Conservation (phyloP, 805 yeast genomes). For the Pichia heedii region DNA sequence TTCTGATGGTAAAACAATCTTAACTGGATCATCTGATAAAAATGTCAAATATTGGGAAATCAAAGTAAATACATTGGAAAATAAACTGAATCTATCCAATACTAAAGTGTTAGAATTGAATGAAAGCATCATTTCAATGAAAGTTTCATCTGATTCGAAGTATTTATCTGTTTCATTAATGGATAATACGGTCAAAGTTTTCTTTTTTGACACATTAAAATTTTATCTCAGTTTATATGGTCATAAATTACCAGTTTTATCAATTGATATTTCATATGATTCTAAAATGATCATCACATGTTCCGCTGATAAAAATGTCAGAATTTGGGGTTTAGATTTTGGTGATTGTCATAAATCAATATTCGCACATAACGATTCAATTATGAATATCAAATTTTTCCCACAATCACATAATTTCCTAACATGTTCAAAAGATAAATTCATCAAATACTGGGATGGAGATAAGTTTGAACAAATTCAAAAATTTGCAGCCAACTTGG, state of each 20-base stretch:
- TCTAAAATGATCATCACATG: constrained; percentile 83
- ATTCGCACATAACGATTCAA: constrained; percentile 94
- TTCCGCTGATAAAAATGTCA: constrained; percentile 94
- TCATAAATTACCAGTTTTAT: constrained; percentile 89
- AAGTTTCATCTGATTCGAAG: constrained; percentile 70
- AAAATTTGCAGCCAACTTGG: constrained; percentile 75
- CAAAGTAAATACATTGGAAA: constrained; percentile 51
- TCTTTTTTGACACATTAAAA: constrained; percentile 78
- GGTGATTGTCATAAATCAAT: constrained; percentile 98
- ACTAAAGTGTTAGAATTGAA: constrained; percentile 73
- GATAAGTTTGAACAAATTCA: constrained; percentile 93
- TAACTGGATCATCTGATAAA: constrained; percentile 94
- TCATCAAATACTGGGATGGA: constrained; percentile 97
- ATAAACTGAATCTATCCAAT: constrained; percentile 55
- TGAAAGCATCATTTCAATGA: constrained; percentile 78
- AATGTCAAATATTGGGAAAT: constrained; percentile 85
- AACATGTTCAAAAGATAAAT: constrained; percentile 81
- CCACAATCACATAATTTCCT: constrained; percentile 86
- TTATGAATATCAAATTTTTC: constrained; percentile 78
- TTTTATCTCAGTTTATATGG: constrained; percentile 87
- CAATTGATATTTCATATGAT: constrained; percentile 85
- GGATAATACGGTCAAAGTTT: constrained; percentile 93
- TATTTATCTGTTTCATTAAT: constrained; percentile 75
- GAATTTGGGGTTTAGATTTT: constrained; percentile 97
- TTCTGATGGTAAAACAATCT: constrained; percentile 73